phyloP scores from a whole-genome alignment of 805 yeast genomes.

The Yarrowia sp. region DNA sequence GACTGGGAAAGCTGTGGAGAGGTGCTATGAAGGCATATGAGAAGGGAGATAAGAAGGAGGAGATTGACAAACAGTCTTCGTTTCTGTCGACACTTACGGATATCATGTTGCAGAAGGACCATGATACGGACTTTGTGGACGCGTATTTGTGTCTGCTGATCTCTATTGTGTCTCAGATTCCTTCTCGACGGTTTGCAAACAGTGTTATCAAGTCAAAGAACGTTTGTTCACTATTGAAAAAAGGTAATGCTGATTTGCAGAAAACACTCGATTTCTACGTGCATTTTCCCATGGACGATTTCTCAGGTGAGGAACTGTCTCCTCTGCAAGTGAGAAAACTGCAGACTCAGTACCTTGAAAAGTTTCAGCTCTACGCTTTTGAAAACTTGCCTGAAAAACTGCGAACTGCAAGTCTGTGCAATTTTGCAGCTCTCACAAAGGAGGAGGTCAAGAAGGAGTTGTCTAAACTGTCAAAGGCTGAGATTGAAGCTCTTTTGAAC shows the following conservation, averaged over 20 bases:
- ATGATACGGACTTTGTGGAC: conserved; percentile 6
- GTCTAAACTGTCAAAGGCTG: background rate
- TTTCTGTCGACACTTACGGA: background rate
- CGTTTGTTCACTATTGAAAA: conserved; percentile 32
- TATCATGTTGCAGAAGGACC: background rate
- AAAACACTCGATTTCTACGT: conserved; percentile 35
- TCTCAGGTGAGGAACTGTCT: conserved; percentile 37
- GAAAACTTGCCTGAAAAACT: background rate
- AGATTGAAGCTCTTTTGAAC: background rate
- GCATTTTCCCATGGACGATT: conserved; percentile 46
- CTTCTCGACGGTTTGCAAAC: conserved; percentile 44
- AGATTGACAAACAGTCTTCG: conserved; percentile 20
- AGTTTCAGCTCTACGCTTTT: conserved; percentile 14
- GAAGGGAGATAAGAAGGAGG: conserved; percentile 30
- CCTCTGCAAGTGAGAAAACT: conserved; percentile 2
- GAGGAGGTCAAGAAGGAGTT: conserved; percentile 30
- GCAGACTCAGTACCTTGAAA: background rate
- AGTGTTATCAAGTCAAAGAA: conserved; percentile 38
- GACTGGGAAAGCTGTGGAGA: conserved; percentile 34
- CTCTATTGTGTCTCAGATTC: conserved; percentile 42
- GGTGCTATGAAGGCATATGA: conserved; percentile 32
- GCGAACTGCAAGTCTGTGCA: background rate
- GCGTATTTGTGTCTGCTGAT: conserved; percentile 32
- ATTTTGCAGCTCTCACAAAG: conserved; percentile 30
- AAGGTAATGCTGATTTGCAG: background rate